phyloP scores from a whole-genome alignment of 805 yeast species.

The Saccharomycopsis synnaedendra region DNA sequence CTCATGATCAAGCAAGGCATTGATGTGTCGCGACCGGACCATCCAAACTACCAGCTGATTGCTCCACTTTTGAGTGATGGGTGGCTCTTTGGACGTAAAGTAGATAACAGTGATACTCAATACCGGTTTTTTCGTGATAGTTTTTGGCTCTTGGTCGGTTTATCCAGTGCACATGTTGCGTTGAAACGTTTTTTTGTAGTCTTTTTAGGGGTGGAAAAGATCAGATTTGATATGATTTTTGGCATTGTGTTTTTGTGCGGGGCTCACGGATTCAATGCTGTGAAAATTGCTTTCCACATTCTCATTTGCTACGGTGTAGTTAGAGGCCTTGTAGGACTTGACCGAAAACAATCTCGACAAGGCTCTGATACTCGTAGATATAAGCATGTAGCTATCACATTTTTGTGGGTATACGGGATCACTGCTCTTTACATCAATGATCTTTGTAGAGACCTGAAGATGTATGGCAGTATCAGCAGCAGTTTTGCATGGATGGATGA shows the following conservation, averaged over 20 bases:
- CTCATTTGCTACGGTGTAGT: constrained; percentile 36
- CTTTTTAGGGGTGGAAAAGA: constrained; percentile 23
- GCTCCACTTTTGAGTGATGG: constrained; percentile 59
- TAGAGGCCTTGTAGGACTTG: constrained; percentile 4
- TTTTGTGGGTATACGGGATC: constrained; percentile 76
- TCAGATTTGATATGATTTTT: constrained; percentile 60
- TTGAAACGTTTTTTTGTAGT: constrained; percentile 27
- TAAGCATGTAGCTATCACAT: constrained; percentile 27
- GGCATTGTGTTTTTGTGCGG: constrained; percentile 58
- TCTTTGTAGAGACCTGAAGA: constrained; percentile 40
- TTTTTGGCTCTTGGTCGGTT: constrained; percentile 39
- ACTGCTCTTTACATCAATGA: constrained; percentile 71
- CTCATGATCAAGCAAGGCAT: constrained; percentile 72
- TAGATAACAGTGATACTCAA: constrained; percentile 87
- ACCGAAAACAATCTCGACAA: constrained; percentile 2
- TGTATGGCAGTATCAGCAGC: constrained; percentile 28
- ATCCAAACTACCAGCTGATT: constrained; percentile 59
- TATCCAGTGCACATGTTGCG: constrained; percentile 35
- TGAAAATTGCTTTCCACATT: constrained; percentile 53
- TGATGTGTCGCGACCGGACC: constrained; percentile 65
- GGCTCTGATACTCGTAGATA: constrained; percentile 8
- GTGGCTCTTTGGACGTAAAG: constrained; percentile 84
- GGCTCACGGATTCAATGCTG: constrained; percentile 69
- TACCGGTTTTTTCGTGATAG: constrained; percentile 82
- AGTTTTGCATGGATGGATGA: constrained; percentile 43